Conservation (phyloP, 805 yeast species). For the Yamadazyma sp. region DNA sequence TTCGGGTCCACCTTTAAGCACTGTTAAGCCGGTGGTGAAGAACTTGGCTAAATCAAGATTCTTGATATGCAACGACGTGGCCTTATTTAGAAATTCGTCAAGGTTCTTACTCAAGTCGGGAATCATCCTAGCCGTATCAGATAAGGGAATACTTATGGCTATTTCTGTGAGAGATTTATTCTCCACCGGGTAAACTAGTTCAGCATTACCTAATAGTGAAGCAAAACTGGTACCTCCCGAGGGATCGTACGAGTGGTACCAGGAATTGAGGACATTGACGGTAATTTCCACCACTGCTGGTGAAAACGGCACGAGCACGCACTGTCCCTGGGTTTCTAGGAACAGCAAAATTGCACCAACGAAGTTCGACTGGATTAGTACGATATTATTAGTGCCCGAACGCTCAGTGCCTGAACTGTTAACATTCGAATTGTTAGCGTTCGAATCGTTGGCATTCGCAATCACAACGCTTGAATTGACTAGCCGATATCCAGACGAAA, state of each 20-base stretch:
- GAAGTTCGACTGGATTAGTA: slow-evolving; percentile 3
- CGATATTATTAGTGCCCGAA: too few species aligned
- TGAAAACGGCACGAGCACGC: slow-evolving; percentile 8
- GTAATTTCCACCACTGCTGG: not conserved
- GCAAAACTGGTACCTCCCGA: not conserved
- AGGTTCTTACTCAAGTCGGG: slow-evolving; percentile 18
- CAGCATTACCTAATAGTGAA: slow-evolving; percentile 12
- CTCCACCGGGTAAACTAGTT: slow-evolving; percentile 7
- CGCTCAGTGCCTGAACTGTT: too few species aligned
- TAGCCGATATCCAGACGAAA: not conserved
- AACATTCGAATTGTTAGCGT: too few species aligned
- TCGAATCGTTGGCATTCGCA: not conserved
- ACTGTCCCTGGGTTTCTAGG: not conserved
- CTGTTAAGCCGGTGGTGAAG: not conserved
- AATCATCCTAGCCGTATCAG: slow-evolving; percentile 16
- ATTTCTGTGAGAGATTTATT: slow-evolving; percentile 22
- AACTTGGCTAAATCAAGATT: not conserved
- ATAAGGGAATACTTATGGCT: slow-evolving; percentile 21
- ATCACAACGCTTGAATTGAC: slow-evolving; percentile 1
- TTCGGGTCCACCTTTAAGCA: not conserved
- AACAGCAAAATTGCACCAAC: slow-evolving; percentile 1
- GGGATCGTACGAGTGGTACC: not conserved
- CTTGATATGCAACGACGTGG: slow-evolving; percentile 20
- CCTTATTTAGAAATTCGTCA: slow-evolving; percentile 19
- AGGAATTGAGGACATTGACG: not conserved